Conservation (phyloP, 345 rosid species). For the Pugionium cornutum region DNA sequence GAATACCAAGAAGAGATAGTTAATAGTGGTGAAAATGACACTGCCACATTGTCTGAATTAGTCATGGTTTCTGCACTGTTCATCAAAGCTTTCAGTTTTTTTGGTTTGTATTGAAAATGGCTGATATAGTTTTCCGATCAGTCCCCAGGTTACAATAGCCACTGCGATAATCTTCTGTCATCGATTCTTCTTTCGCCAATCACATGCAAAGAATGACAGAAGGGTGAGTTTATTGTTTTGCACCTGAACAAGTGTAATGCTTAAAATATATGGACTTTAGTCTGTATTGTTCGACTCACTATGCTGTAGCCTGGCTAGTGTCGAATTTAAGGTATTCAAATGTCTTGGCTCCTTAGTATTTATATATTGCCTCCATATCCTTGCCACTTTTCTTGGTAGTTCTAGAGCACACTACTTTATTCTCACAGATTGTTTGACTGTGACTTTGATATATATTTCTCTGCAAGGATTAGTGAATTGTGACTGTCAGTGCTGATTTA, state of each 20-base stretch:
- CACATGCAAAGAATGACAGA: conserved; percentile 90
- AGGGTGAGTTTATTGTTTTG: conserved; percentile 61
- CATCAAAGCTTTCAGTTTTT: conserved; percentile 11
- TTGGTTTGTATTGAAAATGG: background rate
- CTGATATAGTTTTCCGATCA: conserved; percentile 41
- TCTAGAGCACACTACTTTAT: conserved; percentile 19
- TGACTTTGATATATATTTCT: conserved; percentile 2
- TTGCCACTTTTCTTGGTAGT: conserved; percentile 17
- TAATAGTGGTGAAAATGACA: conserved; percentile 15
- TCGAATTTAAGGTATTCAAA: conserved; percentile 15
- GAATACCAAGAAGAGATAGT: background rate
- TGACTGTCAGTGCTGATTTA: conserved; percentile 5
- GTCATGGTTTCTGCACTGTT: conserved; percentile 25
- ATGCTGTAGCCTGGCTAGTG: conserved; percentile 30
- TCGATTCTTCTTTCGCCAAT: conserved; percentile 84
- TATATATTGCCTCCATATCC: conserved; percentile 1
- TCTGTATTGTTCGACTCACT: conserved; percentile 15
- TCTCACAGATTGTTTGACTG: conserved; percentile 10
- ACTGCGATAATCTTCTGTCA: conserved; percentile 91
- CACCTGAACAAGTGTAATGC: conserved; percentile 23
- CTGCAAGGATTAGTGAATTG: background rate
- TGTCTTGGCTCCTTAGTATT: conserved; percentile 5
- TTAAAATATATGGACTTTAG: background rate
- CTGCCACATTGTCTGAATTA: conserved; percentile 3
- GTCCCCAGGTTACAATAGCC: conserved; percentile 83